A percentile compares a stretch with the other conserved stretches of the same genome.
phyloP scores from a whole-genome alignment of 768 basidiomycete species.

The Termitomyces eurrhizus region DNA sequence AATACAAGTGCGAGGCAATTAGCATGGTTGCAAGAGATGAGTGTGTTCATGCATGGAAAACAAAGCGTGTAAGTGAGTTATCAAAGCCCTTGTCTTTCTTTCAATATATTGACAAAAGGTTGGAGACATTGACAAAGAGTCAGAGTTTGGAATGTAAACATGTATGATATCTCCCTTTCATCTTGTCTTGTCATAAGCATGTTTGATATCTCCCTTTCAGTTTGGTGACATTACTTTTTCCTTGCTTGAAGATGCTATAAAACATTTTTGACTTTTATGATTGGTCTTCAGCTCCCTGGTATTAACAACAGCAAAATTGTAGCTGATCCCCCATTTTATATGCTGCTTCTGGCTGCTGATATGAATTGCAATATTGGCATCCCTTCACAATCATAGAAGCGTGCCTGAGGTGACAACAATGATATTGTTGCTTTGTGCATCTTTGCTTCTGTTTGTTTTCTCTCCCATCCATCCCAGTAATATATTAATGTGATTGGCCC shows the following conservation, averaged over 20 bases:
- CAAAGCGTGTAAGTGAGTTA: no score
- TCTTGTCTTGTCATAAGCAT: background rate
- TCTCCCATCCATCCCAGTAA: no score
- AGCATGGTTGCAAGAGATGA: no score
- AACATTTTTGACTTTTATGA: background rate
- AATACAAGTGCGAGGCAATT: background rate
- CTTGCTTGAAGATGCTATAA: background rate
- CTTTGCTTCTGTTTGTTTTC: background rate
- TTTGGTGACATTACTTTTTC: background rate
- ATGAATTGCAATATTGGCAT: background rate
- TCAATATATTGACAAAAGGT: background rate
- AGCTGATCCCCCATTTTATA: background rate
- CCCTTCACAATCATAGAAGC: background rate
- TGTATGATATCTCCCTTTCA: background rate
- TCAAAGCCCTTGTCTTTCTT: no score
- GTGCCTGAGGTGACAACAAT: background rate
- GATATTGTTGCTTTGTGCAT: background rate
- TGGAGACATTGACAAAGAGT: background rate
- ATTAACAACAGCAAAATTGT: background rate
- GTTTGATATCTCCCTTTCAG: background rate
- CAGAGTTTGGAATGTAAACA: background rate
- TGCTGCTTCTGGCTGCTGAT: background rate
- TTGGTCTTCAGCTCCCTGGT: background rate
- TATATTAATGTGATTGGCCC: no score
- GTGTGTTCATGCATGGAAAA: no score